These are phyloP conservation scores for Begonia masoniana DNA, from an alignment of 306 rosid genomes.

Conservation along the genomic window DNA sequence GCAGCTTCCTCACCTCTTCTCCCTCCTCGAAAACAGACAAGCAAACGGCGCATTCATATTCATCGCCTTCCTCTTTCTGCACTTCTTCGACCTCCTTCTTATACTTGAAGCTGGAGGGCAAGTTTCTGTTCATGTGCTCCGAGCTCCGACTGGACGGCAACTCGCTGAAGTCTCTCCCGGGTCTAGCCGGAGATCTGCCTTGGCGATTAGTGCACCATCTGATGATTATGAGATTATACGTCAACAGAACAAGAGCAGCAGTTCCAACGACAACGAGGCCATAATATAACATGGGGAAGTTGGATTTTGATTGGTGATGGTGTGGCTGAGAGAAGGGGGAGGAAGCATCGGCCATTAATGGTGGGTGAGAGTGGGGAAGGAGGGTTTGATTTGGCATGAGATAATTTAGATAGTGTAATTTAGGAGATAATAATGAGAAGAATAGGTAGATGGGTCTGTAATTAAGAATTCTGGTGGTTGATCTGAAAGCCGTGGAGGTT, in stretches of 20 bases:
- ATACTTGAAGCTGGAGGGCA: constrained; percentile 60
- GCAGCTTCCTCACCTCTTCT: constrained; percentile 64
- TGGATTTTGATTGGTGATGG: constrained; percentile 13
- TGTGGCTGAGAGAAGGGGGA: not conserved
- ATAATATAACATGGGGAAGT: constrained; percentile 49
- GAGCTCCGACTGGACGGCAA: constrained; percentile 13
- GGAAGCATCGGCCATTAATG: no score
- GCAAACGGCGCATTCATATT: constrained; percentile 59
- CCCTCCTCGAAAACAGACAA: constrained; percentile 81
- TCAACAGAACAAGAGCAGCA: constrained; percentile 34
- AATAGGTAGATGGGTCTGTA: no score
- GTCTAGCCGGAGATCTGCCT: constrained; percentile 2
- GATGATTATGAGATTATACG: constrained; percentile 62
- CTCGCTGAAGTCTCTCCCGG: not conserved
- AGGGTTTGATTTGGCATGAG: no score
- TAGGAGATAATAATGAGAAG: no score
- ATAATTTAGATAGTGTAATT: no score
- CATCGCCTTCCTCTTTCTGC: constrained; percentile 6
- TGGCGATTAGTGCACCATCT: constrained; percentile 24
- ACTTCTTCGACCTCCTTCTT: constrained; percentile 32
- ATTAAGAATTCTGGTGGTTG: no score
- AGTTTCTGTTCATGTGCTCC: constrained; percentile 16
- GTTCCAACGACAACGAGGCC: constrained; percentile 54
- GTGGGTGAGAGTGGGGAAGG: no score
- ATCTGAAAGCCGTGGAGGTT: no score